Percentiles rank a stretch among this genome's conserved stretches.
Evolutionary conservation across 176 grass and related monocot genomes (phyloP).

Genomic region (Elymus sibiricus): DNA sequence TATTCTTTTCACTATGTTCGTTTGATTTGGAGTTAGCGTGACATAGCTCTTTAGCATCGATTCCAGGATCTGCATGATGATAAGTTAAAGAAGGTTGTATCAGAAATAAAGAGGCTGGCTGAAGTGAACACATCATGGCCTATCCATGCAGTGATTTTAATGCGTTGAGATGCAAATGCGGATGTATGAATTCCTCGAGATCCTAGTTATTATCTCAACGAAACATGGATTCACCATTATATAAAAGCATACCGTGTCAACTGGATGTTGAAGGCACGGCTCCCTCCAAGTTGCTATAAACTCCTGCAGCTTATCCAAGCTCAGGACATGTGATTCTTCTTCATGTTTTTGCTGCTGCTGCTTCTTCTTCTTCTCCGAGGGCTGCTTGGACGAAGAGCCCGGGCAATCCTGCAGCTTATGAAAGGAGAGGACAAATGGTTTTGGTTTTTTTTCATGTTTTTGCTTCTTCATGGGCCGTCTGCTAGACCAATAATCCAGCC

Average conservation of each 20-base stretch:
- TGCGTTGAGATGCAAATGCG: neutral
- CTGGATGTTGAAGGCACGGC: neutral
- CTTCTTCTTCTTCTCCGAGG: neutral
- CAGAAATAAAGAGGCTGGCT: neutral
- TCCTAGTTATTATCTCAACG: neutral
- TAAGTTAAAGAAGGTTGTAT: neutral
- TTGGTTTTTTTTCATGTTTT: too few relatives aligned
- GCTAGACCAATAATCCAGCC: neutral
- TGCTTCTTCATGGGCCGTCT: neutral
- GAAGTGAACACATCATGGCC: neutral
- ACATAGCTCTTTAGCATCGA: neutral
- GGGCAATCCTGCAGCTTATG: neutral
- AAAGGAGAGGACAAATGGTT: too few relatives aligned
- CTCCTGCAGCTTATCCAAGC: neutral
- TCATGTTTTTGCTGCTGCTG: neutral
- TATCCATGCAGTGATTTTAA: neutral
- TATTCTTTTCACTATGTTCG: neutral
- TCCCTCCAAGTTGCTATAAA: neutral
- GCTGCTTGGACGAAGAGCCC: neutral
- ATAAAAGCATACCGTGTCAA: neutral
- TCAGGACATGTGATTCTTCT: neutral
- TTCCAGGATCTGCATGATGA: neutral
- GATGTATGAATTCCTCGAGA: neutral
- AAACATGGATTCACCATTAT: neutral
- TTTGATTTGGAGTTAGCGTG: neutral